Evolutionary conservation across 2,329 filamentous ascomycete species (phyloP).

Genomic region (Grosmannia penicillata): DNA sequence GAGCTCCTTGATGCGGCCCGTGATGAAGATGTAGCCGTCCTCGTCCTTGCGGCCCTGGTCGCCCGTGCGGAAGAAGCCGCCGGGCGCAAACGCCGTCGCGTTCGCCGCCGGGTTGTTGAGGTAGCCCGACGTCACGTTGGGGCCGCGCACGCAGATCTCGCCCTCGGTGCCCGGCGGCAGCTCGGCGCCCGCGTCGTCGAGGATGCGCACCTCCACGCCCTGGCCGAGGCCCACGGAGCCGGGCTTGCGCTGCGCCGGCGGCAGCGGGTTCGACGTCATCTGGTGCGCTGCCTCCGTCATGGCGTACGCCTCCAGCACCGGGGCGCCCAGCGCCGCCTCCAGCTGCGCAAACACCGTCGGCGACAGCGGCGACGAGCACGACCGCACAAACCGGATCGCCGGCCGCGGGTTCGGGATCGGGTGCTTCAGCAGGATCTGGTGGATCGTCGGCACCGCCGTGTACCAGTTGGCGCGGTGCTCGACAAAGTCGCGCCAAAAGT

Average conservation of each 20-base stretch:
- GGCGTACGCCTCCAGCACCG: slow-evolving; percentile 78
- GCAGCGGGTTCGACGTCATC: slow-evolving; percentile 65
- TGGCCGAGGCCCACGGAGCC: slow-evolving; percentile 73
- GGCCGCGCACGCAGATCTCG: slow-evolving; percentile 70
- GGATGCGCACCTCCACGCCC: slow-evolving; percentile 68
- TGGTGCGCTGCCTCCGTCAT: slow-evolving; percentile 87
- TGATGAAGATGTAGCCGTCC: slow-evolving; percentile 74
- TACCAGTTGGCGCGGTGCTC: slow-evolving; percentile 75
- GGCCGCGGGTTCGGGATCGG: slow-evolving; percentile 54
- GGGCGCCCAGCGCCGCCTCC: slow-evolving; percentile 59
- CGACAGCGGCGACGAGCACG: slow-evolving; percentile 70
- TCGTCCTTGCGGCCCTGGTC: slow-evolving; percentile 71
- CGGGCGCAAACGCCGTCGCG: slow-evolving; percentile 53
- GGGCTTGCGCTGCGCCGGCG: slow-evolving; percentile 58
- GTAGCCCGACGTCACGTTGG: slow-evolving; percentile 76
- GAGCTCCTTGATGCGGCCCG: slow-evolving; percentile 83
- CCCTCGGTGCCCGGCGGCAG: slow-evolving; percentile 55
- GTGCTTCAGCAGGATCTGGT: slow-evolving; percentile 71
- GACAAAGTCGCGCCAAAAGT: slow-evolving; percentile 71
- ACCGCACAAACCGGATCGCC: slow-evolving; percentile 71
- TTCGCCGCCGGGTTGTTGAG: slow-evolving; percentile 73
- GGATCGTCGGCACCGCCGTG: slow-evolving; percentile 84
- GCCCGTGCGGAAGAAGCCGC: slow-evolving; percentile 77
- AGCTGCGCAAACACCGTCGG: slow-evolving; percentile 71
- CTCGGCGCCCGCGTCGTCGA: slow-evolving; percentile 54